These are phyloP conservation scores for Akebia trifoliata DNA, from an alignment of 164 flowering plant genomes.

Conservation along the genomic window DNA sequence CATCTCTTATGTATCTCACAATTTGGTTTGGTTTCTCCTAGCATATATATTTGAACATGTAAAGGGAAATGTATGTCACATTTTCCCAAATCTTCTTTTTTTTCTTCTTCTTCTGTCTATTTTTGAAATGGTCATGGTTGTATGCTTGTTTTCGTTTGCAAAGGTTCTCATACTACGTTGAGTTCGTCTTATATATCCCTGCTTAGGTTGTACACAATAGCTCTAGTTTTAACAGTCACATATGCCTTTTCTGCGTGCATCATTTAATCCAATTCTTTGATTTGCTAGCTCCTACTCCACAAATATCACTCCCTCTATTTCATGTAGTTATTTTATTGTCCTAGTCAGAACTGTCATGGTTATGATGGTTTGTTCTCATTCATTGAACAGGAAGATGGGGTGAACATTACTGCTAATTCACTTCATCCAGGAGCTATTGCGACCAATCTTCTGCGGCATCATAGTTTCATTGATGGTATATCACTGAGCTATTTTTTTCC, in stretches of 20 bases:
- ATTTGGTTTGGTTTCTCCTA: too few species aligned
- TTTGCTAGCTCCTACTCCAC: too few species aligned
- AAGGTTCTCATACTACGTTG: background rate
- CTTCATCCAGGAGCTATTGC: slow-evolving; percentile 50
- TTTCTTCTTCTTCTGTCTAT: too few species aligned
- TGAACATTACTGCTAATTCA: slow-evolving; percentile 43
- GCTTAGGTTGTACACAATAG: background rate
- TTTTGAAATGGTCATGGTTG: too few species aligned
- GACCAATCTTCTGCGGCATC: slow-evolving; percentile 41
- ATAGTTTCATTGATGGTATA: slow-evolving; percentile 34
- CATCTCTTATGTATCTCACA: too few species aligned
- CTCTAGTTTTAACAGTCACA: background rate
- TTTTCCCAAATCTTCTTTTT: too few species aligned
- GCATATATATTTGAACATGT: too few species aligned
- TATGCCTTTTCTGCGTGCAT: too few species aligned
- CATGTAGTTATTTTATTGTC: background rate
- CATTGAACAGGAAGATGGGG: slow-evolving; percentile 54
- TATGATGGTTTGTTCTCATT: background rate
- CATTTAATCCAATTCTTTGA: too few species aligned
- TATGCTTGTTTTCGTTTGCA: too few species aligned
- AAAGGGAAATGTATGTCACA: too few species aligned
- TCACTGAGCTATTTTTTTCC: background rate
- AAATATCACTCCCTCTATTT: too few species aligned
- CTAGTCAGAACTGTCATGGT: background rate
- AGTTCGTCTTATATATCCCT: background rate